A percentile compares a stretch with the other conserved stretches of the same genome.
Conservation (phyloP, 1,284 basidiomycete species). For the Marasmius oreades region DNA sequence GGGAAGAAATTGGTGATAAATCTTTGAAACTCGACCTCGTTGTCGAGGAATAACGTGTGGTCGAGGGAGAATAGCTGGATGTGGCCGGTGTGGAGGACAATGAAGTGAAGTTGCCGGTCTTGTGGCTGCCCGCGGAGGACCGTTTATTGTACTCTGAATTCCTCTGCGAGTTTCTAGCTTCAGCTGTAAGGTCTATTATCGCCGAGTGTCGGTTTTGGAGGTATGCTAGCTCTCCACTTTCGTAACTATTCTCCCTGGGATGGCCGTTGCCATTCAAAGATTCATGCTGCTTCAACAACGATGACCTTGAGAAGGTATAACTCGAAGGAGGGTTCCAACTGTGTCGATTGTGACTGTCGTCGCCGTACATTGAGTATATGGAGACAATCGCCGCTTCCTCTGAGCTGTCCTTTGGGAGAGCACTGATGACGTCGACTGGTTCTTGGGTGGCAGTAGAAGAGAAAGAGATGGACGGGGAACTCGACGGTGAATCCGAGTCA, state of each 20-base stretch:
- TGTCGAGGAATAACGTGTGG: slow-evolving; percentile 4
- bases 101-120: slow-evolving; percentile 8
- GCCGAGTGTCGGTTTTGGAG: slow-evolving; percentile 5
- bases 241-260: background rate
- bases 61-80: slow-evolving; percentile 3
- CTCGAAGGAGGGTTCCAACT: slow-evolving; percentile 41
- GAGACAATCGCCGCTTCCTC: slow-evolving; percentile 66
- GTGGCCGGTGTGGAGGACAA: background rate
- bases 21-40: slow-evolving; percentile 9
- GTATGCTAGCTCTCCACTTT: slow-evolving; percentile 11
- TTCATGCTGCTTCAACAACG: slow-evolving; percentile 16
- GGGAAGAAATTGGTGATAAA: slow-evolving; percentile 12
- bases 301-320: slow-evolving; percentile 28
- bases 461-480: slow-evolving; percentile 13
- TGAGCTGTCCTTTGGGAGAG: slow-evolving; percentile 16
- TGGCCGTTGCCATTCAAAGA: slow-evolving; percentile 1
- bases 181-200: slow-evolving; percentile 12
- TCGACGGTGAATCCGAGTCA: slow-evolving; percentile 5
- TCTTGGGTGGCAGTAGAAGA: slow-evolving; percentile 11
- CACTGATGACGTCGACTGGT: slow-evolving; percentile 4
- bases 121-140: slow-evolving; percentile 8
- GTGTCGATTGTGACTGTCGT: slow-evolving; percentile 36
- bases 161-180: slow-evolving; percentile 1
- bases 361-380: slow-evolving; percentile 79
- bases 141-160: slow-evolving; percentile 8